Percentiles rank a stretch among this genome's conserved stretches.
Conservation (phyloP, 2,329 filamentous ascomycete species). For the Thelonectria olida region DNA sequence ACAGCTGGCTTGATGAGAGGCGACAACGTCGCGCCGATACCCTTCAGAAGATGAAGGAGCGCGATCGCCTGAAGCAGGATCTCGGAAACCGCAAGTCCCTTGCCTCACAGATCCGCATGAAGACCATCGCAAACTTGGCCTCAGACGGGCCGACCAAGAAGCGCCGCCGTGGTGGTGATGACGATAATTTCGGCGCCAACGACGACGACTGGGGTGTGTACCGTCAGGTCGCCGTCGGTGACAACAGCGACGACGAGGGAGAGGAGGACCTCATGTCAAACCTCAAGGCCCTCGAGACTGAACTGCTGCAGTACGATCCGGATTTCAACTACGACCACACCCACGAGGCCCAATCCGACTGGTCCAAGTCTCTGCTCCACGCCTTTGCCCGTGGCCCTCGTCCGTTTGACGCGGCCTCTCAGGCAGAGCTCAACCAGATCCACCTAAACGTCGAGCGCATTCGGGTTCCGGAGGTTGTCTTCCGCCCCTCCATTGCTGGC, state of each 20-base stretch:
- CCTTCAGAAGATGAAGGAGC: conserved; percentile 89
- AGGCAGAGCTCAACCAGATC: conserved; percentile 84
- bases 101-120: conserved; percentile 97
- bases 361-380: conserved; percentile 91
- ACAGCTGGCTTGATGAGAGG: conserved; percentile 86
- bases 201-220: conserved; percentile 99
- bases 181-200: conserved; percentile 96
- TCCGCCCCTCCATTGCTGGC: conserved; percentile 91
- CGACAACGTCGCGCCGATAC: conserved; percentile 75
- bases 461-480: conserved; percentile 90
- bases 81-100: conserved; percentile 96
- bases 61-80: conserved; percentile 91
- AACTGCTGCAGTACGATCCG: conserved; percentile 87
- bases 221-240: conserved; percentile 87
- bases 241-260: conserved; percentile 85
- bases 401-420: conserved; percentile 82
- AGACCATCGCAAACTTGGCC: conserved; percentile 94
- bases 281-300: conserved; percentile 81
- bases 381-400: conserved; percentile 89
- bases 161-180: conserved; percentile 85
- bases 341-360: conserved; percentile 90
- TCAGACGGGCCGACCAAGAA: conserved; percentile 88
- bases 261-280: conserved; percentile 83
- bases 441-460: conserved; percentile 98
- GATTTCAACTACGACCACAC: conserved; percentile 93